Evolutionary conservation across 345 rosid genomes (phyloP).

Genomic region (Salix purpurea): DNA sequence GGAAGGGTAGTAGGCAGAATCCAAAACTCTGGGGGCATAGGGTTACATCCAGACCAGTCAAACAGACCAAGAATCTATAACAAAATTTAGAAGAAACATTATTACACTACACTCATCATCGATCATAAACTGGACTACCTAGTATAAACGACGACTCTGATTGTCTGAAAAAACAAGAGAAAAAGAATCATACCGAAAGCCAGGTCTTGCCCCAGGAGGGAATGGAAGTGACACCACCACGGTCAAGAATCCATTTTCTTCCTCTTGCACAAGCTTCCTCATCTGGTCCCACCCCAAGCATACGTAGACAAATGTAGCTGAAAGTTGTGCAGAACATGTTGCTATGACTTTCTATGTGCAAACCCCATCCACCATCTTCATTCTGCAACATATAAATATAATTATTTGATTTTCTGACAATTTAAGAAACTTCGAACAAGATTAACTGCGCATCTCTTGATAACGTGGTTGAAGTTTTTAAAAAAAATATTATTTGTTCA

Average conservation of each 20-base stretch:
- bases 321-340: conserved; percentile 14
- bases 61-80: conserved; percentile 16
- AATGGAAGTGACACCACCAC: conserved; percentile 13
- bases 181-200: conserved; percentile 5
- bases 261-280: conserved; percentile 17
- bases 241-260: conserved; percentile 17
- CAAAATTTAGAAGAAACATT: neutral
- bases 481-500: no score
- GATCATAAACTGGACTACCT: no score
- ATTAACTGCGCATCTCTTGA: no score
- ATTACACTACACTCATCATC: no score
- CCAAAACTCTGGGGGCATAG: conserved; percentile 23
- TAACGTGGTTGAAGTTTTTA: no score
- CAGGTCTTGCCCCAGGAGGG: conserved; percentile 26
- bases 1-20: conserved; percentile 13
- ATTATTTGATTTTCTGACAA: no score
- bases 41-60: conserved; percentile 24
- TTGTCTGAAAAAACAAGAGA: neutral
- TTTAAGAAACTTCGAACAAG: no score
- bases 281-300: conserved; percentile 9
- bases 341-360: conserved; percentile 20
- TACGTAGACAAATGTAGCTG: conserved; percentile 15
- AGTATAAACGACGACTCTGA: neutral
- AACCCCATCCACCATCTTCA: conserved; percentile 28
- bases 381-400: neutral